phyloP scores from a whole-genome alignment of 345 rosid genomes.

The Populus alba region DNA sequence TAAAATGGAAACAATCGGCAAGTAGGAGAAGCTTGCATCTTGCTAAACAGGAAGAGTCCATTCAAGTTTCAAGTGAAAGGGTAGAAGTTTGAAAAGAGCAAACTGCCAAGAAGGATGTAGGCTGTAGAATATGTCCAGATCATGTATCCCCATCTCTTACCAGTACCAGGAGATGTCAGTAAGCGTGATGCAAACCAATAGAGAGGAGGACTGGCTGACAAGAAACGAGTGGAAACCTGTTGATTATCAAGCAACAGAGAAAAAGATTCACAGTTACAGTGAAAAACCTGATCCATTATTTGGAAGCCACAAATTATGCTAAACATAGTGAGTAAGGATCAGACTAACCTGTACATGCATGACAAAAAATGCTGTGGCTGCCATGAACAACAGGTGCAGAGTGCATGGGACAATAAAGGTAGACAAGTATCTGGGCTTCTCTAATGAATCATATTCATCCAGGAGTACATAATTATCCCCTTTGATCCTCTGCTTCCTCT shows the following conservation, averaged over 20 bases:
- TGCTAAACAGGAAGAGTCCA: neutral
- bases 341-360: slow-evolving; percentile 87
- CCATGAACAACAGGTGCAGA: slow-evolving; percentile 68
- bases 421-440: slow-evolving; percentile 41
- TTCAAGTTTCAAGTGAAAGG: slow-evolving; percentile 64
- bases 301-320: neutral
- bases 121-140: slow-evolving; percentile 72
- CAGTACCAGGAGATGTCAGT: slow-evolving; percentile 32
- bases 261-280: neutral
- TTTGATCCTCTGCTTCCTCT: slow-evolving; percentile 44
- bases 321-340: neutral
- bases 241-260: slow-evolving; percentile 1
- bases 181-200: slow-evolving; percentile 80
- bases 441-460: slow-evolving; percentile 26
- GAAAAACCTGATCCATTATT: neutral
- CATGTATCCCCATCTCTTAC: slow-evolving; percentile 55
- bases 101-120: slow-evolving; percentile 72
- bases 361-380: slow-evolving; percentile 69
- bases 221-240: slow-evolving; percentile 89
- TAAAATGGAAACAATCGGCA: neutral
- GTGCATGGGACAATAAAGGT: slow-evolving; percentile 60
- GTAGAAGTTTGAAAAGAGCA: slow-evolving; percentile 84
- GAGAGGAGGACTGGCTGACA: slow-evolving; percentile 81
- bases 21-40: neutral
- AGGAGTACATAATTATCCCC: slow-evolving; percentile 18